These are phyloP conservation scores for Gymnopilus dilepis DNA, from an alignment of 768 basidiomycete genomes.

Conservation along the genomic window DNA sequence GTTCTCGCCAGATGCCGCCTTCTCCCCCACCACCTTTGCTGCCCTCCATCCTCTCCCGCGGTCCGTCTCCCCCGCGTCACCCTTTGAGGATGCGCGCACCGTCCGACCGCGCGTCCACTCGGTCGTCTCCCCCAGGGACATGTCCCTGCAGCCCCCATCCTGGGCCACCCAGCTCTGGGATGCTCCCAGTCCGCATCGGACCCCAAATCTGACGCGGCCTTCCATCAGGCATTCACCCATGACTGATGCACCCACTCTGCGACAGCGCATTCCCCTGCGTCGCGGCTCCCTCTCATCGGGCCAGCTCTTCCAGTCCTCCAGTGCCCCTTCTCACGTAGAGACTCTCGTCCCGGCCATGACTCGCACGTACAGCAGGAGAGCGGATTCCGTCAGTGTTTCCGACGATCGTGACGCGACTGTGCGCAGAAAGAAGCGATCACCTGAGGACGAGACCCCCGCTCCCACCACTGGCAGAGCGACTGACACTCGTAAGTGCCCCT, in stretches of 20 bases:
- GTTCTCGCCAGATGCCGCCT: slow-evolving; percentile 39
- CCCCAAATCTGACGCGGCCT: slow-evolving; percentile 48
- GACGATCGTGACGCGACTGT: slow-evolving; percentile 80
- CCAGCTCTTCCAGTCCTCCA: slow-evolving; percentile 71
- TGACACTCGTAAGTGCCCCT: slow-evolving; percentile 52
- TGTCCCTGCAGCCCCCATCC: slow-evolving; percentile 56
- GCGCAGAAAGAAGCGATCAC: slow-evolving; percentile 58
- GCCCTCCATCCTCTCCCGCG: slow-evolving; percentile 66
- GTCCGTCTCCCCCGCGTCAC: slow-evolving; percentile 62
- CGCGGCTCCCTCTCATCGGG: slow-evolving; percentile 54
- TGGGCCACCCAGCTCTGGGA: slow-evolving; percentile 78
- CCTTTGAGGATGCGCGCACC: slow-evolving; percentile 51
- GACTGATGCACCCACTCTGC: slow-evolving; percentile 40
- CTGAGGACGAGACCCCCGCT: slow-evolving; percentile 39
- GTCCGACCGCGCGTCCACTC: slow-evolving; percentile 53
- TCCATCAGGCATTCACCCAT: slow-evolving; percentile 56
- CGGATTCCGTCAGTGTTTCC: slow-evolving; percentile 62
- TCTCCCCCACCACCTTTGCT: slow-evolving; percentile 68
- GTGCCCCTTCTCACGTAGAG: slow-evolving; percentile 66
- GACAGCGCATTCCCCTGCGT: slow-evolving; percentile 45
- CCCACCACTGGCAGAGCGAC: slow-evolving; percentile 40
- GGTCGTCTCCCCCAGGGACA: slow-evolving; percentile 62
- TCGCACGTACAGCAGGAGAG: slow-evolving; percentile 68
- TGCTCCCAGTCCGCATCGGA: slow-evolving; percentile 47
- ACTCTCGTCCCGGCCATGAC: slow-evolving; percentile 52